Evolutionary conservation across 2,329 filamentous ascomycete genomes (phyloP).

Genomic region (Colletotrichum camelliae): DNA sequence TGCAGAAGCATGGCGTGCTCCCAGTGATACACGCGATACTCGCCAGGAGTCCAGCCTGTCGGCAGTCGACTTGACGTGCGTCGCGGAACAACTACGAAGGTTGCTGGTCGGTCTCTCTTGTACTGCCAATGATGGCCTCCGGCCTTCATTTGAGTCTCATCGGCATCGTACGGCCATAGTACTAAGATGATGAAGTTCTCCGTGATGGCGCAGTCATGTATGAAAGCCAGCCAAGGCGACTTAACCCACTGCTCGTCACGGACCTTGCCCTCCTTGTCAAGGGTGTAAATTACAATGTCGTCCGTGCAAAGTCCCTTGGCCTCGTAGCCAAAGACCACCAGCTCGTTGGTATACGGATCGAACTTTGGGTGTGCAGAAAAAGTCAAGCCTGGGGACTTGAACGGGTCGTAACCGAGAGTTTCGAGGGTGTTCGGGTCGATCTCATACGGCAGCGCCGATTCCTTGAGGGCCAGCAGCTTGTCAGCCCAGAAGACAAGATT

Average conservation of each 20-base stretch:
- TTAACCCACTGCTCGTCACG: constrained; percentile 53
- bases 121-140: constrained; percentile 45
- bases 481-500: constrained; percentile 55
- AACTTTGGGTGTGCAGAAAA: constrained; percentile 48
- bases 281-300: constrained; percentile 37
- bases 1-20: neutral
- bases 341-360: constrained; percentile 41
- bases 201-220: constrained; percentile 41
- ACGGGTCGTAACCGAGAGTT: constrained; percentile 29
- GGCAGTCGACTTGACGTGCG: neutral
- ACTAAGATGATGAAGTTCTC: neutral
- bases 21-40: constrained; percentile 20
- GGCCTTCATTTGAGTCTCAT: constrained; percentile 29
- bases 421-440: constrained; percentile 34
- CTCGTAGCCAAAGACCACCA: constrained; percentile 45
- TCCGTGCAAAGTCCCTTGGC: constrained; percentile 39
- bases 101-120: constrained; percentile 18
- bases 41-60: constrained; percentile 26
- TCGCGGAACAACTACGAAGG: neutral
- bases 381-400: constrained; percentile 29
- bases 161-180: neutral
- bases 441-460: constrained; percentile 46
- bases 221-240: constrained; percentile 49
- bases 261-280: constrained; percentile 40
- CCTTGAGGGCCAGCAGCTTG: constrained; percentile 52